These are phyloP conservation scores for Linum usitatissimum DNA, from an alignment of 345 rosid genomes.

Conservation along the genomic window DNA sequence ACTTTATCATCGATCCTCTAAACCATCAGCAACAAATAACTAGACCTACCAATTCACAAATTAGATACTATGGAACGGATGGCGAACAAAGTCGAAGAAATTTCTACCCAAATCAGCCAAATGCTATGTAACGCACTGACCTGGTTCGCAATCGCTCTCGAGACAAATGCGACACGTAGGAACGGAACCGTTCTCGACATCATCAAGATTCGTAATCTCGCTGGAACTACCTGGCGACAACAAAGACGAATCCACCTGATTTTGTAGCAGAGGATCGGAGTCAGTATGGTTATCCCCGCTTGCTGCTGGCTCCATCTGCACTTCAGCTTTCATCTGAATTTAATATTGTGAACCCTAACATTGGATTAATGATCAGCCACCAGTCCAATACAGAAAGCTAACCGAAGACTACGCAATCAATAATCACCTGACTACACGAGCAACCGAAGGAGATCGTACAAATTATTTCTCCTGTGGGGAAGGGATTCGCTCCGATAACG, in stretches of 20 bases:
- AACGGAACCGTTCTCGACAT: constrained; percentile 54
- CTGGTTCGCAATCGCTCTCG: constrained; percentile 69
- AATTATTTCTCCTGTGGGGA: too few relatives aligned
- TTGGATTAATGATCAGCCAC: too few relatives aligned
- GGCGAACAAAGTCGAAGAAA: neutral
- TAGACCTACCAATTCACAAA: neutral
- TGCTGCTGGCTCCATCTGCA: constrained; percentile 24
- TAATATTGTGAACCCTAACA: neutral
- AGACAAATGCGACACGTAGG: constrained; percentile 90
- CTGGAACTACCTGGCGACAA: constrained; percentile 20
- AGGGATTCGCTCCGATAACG: too few relatives aligned
- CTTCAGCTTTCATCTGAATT: constrained; percentile 45
- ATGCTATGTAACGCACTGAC: constrained; percentile 13
- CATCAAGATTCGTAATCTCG: constrained; percentile 49
- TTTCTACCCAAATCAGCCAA: neutral
- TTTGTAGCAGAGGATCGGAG: neutral
- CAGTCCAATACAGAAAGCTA: too few relatives aligned
- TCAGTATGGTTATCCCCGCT: neutral
- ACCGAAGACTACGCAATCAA: too few relatives aligned
- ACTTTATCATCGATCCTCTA: neutral
- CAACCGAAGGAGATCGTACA: too few relatives aligned
- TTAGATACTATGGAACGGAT: neutral
- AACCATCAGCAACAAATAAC: neutral
- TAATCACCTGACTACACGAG: too few relatives aligned
- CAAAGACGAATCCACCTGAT: constrained; percentile 1